These are phyloP conservation scores for Trebouxia sp. DNA, from an alignment of 139 green algal genomes.

Conservation along the genomic window DNA sequence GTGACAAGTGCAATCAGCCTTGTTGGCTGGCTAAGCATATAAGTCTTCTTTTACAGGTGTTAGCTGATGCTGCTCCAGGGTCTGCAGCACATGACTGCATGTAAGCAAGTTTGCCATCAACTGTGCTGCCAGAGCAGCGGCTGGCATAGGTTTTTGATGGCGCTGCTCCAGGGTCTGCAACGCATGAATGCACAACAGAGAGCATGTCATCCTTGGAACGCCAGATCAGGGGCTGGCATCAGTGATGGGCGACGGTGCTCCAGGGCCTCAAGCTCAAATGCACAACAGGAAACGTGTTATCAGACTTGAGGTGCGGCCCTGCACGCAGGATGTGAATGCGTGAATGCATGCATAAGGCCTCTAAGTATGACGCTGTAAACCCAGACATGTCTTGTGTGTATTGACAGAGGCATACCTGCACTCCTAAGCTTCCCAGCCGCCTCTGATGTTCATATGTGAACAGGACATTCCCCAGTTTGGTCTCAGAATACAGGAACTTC, in stretches of 20 bases:
- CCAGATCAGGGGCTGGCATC: neutral
- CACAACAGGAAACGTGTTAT: too few relatives aligned
- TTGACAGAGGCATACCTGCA: constrained; percentile 36
- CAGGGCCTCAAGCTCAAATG: constrained; percentile 69
- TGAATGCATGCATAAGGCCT: too few relatives aligned
- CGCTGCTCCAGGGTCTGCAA: constrained; percentile 69
- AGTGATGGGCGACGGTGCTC: constrained; percentile 67
- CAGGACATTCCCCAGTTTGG: constrained; percentile 64
- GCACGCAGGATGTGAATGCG: too few relatives aligned
- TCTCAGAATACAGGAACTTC: constrained; percentile 16
- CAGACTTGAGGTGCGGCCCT: too few relatives aligned
- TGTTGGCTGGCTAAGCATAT: too few relatives aligned
- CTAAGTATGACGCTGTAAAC: too few relatives aligned
- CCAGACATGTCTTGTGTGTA: neutral
- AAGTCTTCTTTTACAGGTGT: constrained; percentile 79
- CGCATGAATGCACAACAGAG: constrained; percentile 36
- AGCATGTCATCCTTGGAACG: too few relatives aligned
- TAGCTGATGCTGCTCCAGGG: constrained; percentile 66
- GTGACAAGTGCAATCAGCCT: too few relatives aligned
- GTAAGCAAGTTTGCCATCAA: too few relatives aligned
- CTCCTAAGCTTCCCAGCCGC: constrained; percentile 35
- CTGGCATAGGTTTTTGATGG: neutral
- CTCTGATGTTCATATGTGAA: constrained; percentile 56
- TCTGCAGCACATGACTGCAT: constrained; percentile 56
- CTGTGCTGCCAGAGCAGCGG: neutral